A percentile compares a stretch with the other conserved stretches of the same genome.
These are phyloP conservation scores for Trichoderma semiorbis DNA, from an alignment of 2,329 filamentous ascomycete species.

Conservation along the genomic window DNA sequence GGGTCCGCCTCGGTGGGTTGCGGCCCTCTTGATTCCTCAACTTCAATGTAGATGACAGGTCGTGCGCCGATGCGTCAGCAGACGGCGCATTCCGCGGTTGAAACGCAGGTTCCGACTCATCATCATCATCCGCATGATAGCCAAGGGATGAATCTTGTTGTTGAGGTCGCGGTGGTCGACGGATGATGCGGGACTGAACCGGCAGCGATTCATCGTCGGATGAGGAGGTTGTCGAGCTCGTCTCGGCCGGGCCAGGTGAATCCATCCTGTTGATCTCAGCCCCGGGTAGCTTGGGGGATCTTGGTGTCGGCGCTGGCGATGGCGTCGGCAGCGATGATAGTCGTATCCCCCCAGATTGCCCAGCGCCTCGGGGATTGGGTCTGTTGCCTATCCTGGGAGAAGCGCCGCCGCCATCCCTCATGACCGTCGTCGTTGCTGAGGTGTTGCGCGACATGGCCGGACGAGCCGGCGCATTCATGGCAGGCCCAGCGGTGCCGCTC, in stretches of 20 bases:
- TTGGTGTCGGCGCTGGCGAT: conserved; percentile 24
- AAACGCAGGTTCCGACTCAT: conserved; percentile 56
- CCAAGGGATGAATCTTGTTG: conserved; percentile 33
- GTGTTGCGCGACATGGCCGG: conserved; percentile 46
- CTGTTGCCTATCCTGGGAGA: conserved; percentile 28
- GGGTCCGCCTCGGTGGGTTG: conserved; percentile 30
- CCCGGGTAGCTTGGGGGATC: conserved; percentile 24
- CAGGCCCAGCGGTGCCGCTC: conserved; percentile 40
- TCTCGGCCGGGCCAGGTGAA: conserved; percentile 38
- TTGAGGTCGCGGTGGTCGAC: conserved; percentile 54
- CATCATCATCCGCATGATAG: conserved; percentile 52
- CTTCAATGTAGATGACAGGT: conserved; percentile 52
- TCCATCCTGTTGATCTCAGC: conserved; percentile 25
- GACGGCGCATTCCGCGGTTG: conserved; percentile 42
- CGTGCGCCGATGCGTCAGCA: conserved; percentile 37
- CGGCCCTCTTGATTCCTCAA: conserved; percentile 36
- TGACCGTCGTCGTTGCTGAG: conserved; percentile 44
- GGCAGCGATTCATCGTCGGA: conserved; percentile 50
- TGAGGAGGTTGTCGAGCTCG: conserved; percentile 40
- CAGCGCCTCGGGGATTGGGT: conserved; percentile 25
- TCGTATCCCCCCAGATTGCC: conserved; percentile 35
- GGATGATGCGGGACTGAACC: conserved; percentile 58
- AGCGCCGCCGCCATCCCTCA: conserved; percentile 35
- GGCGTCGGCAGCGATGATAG: conserved; percentile 45
- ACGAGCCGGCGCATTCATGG: conserved; percentile 41